These are phyloP conservation scores for Dillenia turbinata DNA, from an alignment of 164 flowering plant genomes.

Conservation along the genomic window DNA sequence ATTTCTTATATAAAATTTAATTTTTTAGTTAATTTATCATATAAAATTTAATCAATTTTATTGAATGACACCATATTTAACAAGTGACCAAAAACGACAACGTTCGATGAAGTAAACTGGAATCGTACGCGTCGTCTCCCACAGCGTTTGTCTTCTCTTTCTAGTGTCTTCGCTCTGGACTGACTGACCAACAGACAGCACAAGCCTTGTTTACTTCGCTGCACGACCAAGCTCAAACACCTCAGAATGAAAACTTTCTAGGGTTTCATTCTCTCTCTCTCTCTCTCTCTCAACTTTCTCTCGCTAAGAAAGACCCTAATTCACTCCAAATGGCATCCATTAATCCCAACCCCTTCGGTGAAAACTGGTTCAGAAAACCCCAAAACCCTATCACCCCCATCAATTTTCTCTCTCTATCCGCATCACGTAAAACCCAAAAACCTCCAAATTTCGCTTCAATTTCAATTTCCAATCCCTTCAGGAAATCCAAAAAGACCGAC, in stretches of 20 bases:
- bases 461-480: slow-evolving; percentile 19
- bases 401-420: slow-evolving; percentile 28
- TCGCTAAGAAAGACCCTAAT: slow-evolving; percentile 1
- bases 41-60: no score
- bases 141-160: no score
- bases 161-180: no score
- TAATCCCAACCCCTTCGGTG: slow-evolving; percentile 62
- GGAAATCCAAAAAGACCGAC: slow-evolving; percentile 16
- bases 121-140: no score
- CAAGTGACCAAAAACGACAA: no score
- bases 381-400: slow-evolving; percentile 40
- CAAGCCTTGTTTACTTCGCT: slow-evolving; percentile 4
- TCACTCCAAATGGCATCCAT: slow-evolving; percentile 55
- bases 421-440: slow-evolving; percentile 17
- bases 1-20: no score
- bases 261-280: not conserved
- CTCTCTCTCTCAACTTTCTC: no score
- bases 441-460: slow-evolving; percentile 53
- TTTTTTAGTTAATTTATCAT: no score
- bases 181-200: no score
- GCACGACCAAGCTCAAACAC: not conserved
- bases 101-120: no score
- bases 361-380: slow-evolving; percentile 78
- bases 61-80: no score
- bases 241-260: not conserved